Evolutionary conservation across 495 filamentous ascomycete genomes (phyloP), one percentile per base, ranked within the genome.

Genomic region (Neurospora cerealis): DNA sequence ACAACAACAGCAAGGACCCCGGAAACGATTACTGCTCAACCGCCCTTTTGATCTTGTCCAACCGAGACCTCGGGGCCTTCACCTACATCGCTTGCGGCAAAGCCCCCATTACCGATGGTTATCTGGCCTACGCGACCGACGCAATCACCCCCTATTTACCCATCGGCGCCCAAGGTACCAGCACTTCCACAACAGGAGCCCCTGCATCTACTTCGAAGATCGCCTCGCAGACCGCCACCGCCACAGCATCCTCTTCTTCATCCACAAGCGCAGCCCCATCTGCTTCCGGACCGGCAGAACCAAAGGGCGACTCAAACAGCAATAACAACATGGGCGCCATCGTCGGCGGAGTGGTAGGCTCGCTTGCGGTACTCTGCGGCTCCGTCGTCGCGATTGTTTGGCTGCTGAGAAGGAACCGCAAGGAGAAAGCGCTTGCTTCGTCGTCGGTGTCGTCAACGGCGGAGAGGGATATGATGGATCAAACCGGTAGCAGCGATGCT

Each of bases 51-150:
- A 74, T 69, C 9, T 70, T 78, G n/a, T 28, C 74, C 34, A 69
- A 70, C 70, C 9, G 21, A 2, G 69, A 73, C 71, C 39, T 70
- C 69, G 70, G 72, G 3, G 70, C 73, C 4, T 76, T 74, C 54
- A 72, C 70, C 10, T 74, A 77, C 71, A 73, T 79, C n/a, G 77
- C 71, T 4, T 79, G 76, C 32, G 77, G 70, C 19, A 34, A 39
- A 6, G 37, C 10, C 15, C 66, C 76, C 21, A 76, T 15, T 17
- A 71, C 72, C 3, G 73, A 77, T 15, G 13, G 24, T 10, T 76
- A 74, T 70, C 34, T 66, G 5, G 74, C 74, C 11, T 75, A 72
- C 24, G 71, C 76, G 5, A 74, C 71, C 0, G 60, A n/a, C 41
- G 17, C 34, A 4, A 42, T 42, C 41, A 42, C 41, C 41, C 5